A percentile compares a stretch with the other conserved stretches of the same genome.
phyloP scores from a whole-genome alignment of 306 rosid species.

The Calophaca sinica region DNA sequence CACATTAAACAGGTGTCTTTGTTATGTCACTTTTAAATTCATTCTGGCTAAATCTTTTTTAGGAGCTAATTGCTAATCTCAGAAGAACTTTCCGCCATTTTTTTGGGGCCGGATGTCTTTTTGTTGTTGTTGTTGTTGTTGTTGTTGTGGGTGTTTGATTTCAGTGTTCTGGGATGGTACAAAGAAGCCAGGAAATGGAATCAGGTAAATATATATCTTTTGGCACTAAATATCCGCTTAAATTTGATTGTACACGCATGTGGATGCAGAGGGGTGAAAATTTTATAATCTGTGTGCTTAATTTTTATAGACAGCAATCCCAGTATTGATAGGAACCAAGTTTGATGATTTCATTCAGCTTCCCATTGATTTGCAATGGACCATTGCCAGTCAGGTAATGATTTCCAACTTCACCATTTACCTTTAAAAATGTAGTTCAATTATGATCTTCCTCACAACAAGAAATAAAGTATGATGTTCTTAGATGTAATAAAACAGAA shows the following conservation, averaged over 20 bases:
- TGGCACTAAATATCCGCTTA: not conserved
- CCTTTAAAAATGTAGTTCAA: not conserved
- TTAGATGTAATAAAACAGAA: constrained; percentile 25
- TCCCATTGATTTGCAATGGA: constrained; percentile 96
- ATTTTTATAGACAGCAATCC: constrained; percentile 81
- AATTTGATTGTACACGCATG: too few relatives aligned
- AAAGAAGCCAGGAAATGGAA: constrained; percentile 87
- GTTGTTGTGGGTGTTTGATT: constrained; percentile 34
- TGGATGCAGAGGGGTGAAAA: too few relatives aligned
- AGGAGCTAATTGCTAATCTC: constrained; percentile 33
- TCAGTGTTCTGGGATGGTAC: constrained; percentile 78
- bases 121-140: too few relatives aligned
- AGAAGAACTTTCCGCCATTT: constrained; percentile 10
- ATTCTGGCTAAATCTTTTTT: not conserved
- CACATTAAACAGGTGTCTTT: constrained; percentile 74
- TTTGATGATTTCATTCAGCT: constrained; percentile 98
- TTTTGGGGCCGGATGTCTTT: not conserved
- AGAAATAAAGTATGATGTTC: too few relatives aligned
- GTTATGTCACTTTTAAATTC: not conserved
- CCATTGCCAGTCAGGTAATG: constrained; percentile 87
- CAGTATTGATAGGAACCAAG: constrained; percentile 89
- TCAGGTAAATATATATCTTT: constrained; percentile 58
- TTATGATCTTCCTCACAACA: not conserved
- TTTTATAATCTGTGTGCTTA: not conserved
- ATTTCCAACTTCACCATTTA: constrained; percentile 15